Base-by-base conservation (phyloP, 805 yeast species). In the Sugiyamaella chiloensis region DNA sequence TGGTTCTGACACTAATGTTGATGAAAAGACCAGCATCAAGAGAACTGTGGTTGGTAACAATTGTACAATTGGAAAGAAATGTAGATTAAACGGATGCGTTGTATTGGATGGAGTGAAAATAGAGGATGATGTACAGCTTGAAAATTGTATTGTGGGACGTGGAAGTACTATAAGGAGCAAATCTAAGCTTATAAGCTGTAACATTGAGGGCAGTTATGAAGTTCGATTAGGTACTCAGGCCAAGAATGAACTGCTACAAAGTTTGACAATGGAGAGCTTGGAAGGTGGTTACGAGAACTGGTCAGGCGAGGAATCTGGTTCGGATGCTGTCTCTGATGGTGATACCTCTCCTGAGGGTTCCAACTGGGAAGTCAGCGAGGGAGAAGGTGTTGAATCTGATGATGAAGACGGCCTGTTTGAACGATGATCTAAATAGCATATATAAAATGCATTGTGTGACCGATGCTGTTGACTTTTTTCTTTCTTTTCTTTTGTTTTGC, bases 31-130 rank as follows among this genome's bases (percentile, higher is more conserved):
- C 17, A 86, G 83, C 62, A 87, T 93, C 44, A 93, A 93, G 68
- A 78, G 93, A 52, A 77, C 95, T 0, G 87, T 87, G 12, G 74
- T 93, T 24, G 96, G 96, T 4, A 65, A 72, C 8, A 74, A 78
- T 57, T 87, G 96, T 67, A 69, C 55, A 14, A 80, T 95, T 44
- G 99, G 99, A 31, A 83, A 81, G 60, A 79, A 88, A 52, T 91
- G 96, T 65, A 81, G 93, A 56, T 75, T 93, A 48, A 85, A 89
- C 1, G 98, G 96, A 1, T 88, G 90, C 56, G 80, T 93, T 11
- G 60, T 93, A 4, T 70, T 88, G 43, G 85, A 85, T 59, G 78
- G 79, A 44, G 95, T 83, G 19, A 67, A 66, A 0, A 69, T 93
- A 30, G 95, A 80, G 40, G 96, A 91, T 64, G 96, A 87, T 9